phyloP scores from a whole-genome alignment of 2,329 filamentous ascomycete species.

The Diaporthe humulicola region DNA sequence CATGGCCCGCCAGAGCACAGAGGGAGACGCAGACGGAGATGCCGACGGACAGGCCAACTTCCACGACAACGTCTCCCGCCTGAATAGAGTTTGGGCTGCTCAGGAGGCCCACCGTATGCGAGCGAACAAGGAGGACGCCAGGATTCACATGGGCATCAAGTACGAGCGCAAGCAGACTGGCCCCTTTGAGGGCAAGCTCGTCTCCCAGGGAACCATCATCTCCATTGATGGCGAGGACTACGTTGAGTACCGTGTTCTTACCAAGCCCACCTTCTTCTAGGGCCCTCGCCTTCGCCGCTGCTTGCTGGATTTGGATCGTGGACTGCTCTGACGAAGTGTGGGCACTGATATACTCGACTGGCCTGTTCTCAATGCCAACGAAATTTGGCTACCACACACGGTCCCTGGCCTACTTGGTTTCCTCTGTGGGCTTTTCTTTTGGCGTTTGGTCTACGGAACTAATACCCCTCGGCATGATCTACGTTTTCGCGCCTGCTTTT shows the following conservation, averaged over 20 bases:
- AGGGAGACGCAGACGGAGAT: slow-evolving; percentile 19
- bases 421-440: slow-evolving; percentile 26
- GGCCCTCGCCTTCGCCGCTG: neutral
- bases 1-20: slow-evolving; percentile 9
- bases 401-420: neutral
- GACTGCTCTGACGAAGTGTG: too few species aligned
- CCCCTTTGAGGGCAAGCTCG: slow-evolving; percentile 73
- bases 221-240: slow-evolving; percentile 77
- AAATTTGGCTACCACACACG: neutral
- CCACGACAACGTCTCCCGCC: slow-evolving; percentile 64
- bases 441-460: slow-evolving; percentile 40
- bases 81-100: slow-evolving; percentile 68
- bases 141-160: slow-evolving; percentile 70
- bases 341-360: neutral
- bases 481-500: neutral
- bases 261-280: slow-evolving; percentile 73
- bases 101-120: slow-evolving; percentile 64
- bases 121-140: slow-evolving; percentile 63
- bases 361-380: neutral
- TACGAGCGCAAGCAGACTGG: slow-evolving; percentile 73
- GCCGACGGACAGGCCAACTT: slow-evolving; percentile 49
- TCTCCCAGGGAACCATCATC: slow-evolving; percentile 71
- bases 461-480: slow-evolving; percentile 36
- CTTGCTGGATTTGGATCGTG: too few species aligned
- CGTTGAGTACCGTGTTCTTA: slow-evolving; percentile 75